Percentiles rank a stretch among this genome's conserved stretches.
Conservation (phyloP, 345 rosid species). For the Hypericum androsaemum region DNA sequence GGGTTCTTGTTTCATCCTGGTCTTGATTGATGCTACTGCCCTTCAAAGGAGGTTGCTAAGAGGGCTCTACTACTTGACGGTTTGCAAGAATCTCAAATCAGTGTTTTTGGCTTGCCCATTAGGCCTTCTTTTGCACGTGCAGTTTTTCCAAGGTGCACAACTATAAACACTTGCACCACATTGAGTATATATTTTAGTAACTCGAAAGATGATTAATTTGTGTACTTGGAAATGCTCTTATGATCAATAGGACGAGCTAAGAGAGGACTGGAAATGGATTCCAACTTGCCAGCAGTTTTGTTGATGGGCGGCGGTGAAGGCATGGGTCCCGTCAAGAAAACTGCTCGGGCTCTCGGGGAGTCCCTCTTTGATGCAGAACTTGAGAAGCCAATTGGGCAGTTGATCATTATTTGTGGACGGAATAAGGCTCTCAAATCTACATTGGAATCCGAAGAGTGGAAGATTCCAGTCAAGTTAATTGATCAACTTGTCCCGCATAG, state of each 20-base stretch:
- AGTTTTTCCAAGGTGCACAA: slow-evolving; percentile 47
- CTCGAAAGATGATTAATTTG: not conserved
- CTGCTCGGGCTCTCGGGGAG: slow-evolving; percentile 67
- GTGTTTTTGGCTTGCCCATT: slow-evolving; percentile 79
- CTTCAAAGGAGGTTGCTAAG: slow-evolving; percentile 81
- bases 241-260: slow-evolving; percentile 46
- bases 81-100: slow-evolving; percentile 63
- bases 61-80: slow-evolving; percentile 73
- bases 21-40: slow-evolving; percentile 87
- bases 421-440: slow-evolving; percentile 58
- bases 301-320: slow-evolving; percentile 99
- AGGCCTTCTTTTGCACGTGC: slow-evolving; percentile 92
- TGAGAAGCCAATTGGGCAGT: slow-evolving; percentile 70
- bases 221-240: not conserved
- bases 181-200: no score
- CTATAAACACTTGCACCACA: no score
- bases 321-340: slow-evolving; percentile 96
- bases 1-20: slow-evolving; percentile 61
- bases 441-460: slow-evolving; percentile 59
- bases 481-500: not conserved
- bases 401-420: slow-evolving; percentile 84
- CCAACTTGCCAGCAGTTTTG: slow-evolving; percentile 69
- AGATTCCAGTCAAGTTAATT: slow-evolving; percentile 76
- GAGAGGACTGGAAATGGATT: slow-evolving; percentile 79
- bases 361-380: slow-evolving; percentile 44